A percentile compares a stretch with the other conserved stretches of the same genome.
These are phyloP conservation scores for Cytospora chrysosperma DNA, from an alignment of 2,329 filamentous ascomycete genomes.

Conservation along the genomic window DNA sequence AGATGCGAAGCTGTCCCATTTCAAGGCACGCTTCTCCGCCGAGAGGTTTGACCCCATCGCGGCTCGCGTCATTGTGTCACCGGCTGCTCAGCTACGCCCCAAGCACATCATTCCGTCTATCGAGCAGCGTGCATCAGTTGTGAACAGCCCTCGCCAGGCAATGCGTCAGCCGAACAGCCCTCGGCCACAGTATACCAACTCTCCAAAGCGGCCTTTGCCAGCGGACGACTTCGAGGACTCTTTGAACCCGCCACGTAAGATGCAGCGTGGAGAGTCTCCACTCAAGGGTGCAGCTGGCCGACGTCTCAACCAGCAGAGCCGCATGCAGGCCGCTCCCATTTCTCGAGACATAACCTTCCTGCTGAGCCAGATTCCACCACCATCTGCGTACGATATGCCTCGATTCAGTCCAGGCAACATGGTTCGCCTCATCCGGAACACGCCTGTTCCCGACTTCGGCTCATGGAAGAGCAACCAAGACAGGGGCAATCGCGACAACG, in stretches of 20 bases:
- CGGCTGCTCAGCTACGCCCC: conserved; percentile 71
- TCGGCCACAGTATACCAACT: conserved; percentile 52
- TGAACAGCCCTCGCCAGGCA: conserved; percentile 44
- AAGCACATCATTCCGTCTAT: conserved; percentile 56
- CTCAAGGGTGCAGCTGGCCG: conserved; percentile 88
- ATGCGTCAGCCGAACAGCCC: conserved; percentile 41
- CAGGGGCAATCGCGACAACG: conserved; percentile 30
- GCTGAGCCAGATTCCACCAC: conserved; percentile 71
- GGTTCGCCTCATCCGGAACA: conserved; percentile 69
- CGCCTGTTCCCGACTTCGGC: conserved; percentile 61
- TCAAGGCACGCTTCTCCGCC: conserved; percentile 72
- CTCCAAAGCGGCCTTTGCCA: conserved; percentile 62
- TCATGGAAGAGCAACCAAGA: conserved; percentile 50
- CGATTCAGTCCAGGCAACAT: conserved; percentile 70
- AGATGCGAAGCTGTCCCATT: conserved; percentile 73
- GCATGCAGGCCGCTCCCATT: conserved; percentile 64
- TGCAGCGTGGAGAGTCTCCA: conserved; percentile 85
- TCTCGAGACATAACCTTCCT: conserved; percentile 67
- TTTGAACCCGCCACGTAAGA: conserved; percentile 73
- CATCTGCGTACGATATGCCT: conserved; percentile 68
- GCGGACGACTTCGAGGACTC: conserved; percentile 71
- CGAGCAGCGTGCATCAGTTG: conserved; percentile 48
- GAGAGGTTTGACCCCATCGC: conserved; percentile 78
- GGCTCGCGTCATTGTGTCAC: conserved; percentile 81
- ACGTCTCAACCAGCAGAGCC: conserved; percentile 74